Percentiles rank a stretch among this genome's conserved stretches.
Evolutionary conservation across 208 protist species (phyloP).

Genomic region (Strigomonas galati): DNA sequence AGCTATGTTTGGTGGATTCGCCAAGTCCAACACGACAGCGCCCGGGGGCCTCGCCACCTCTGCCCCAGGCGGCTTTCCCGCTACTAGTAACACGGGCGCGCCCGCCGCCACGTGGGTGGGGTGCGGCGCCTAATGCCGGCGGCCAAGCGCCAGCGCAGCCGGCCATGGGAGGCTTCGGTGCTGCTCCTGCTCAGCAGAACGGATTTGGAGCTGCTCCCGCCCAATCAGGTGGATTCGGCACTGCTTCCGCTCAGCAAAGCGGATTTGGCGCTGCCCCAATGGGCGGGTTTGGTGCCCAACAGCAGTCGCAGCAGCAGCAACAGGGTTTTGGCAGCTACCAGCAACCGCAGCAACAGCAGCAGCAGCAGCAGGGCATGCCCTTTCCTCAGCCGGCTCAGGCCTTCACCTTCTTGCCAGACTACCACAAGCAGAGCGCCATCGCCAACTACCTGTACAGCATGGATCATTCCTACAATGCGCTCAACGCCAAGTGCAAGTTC

Average conservation of each 20-base stretch:
- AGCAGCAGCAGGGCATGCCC: constrained; percentile 14
- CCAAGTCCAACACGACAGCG: too few species aligned
- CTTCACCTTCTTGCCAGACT: constrained; percentile 32
- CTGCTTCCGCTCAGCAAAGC: not conserved
- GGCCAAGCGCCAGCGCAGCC: too few species aligned
- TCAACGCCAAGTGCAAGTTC: constrained; percentile 63
- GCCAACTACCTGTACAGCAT: constrained; percentile 60
- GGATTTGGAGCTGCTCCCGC: not conserved
- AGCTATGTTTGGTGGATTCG: not conserved
- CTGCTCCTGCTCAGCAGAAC: not conserved
- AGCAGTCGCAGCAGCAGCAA: not conserved
- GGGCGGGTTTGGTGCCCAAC: not conserved
- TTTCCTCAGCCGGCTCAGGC: constrained; percentile 1
- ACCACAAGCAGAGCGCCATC: constrained; percentile 47
- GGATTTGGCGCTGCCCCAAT: not conserved
- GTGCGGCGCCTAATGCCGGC: too few species aligned
- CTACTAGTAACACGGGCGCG: too few species aligned
- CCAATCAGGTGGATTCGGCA: too few species aligned
- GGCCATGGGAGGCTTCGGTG: too few species aligned
- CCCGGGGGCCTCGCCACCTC: too few species aligned
- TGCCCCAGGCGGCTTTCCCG: too few species aligned
- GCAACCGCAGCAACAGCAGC: constrained; percentile 1
- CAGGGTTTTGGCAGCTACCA: constrained; percentile 8
- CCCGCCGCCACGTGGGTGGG: too few species aligned
- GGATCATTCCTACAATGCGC: constrained; percentile 66